phyloP scores from a whole-genome alignment of 2,329 filamentous ascomycete genomes.

The Ceratocystis lukuohia region DNA sequence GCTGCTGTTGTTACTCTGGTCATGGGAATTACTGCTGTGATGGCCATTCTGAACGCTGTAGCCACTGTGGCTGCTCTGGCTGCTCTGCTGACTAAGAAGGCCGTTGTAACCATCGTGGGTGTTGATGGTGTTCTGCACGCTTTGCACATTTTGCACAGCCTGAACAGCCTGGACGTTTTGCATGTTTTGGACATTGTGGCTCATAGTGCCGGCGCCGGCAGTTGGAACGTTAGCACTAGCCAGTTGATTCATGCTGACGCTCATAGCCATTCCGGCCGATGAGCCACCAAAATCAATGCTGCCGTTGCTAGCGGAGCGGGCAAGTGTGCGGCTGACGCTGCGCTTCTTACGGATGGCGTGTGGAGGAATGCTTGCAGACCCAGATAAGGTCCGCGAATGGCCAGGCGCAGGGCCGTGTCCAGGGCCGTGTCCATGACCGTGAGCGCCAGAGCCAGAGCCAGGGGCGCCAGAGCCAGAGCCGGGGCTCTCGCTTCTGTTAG shows the following conservation, averaged over 20 bases:
- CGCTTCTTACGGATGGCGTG: not conserved
- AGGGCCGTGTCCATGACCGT: not conserved
- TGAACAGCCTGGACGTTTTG: no score
- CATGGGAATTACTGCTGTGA: no score
- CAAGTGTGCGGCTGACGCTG: not conserved
- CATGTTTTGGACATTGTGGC: no score
- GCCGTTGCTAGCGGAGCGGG: not conserved
- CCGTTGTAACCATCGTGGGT: not conserved
- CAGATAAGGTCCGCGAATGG: slow-evolving; percentile 5
- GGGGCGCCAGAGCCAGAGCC: not conserved
- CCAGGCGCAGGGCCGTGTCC: not conserved
- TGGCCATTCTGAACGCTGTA: no score
- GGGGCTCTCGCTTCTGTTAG: not conserved
- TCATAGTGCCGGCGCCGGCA: not conserved
- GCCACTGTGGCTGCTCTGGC: no score
- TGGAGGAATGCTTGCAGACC: not conserved
- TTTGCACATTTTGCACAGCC: no score
- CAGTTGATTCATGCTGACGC: not conserved
- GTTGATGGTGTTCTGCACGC: not conserved
- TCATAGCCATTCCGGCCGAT: not conserved
- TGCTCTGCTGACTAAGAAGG: no score
- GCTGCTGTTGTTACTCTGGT: not conserved
- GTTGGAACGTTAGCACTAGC: not conserved
- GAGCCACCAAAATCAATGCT: not conserved
- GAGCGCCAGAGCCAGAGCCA: not conserved